A percentile compares a stretch with the other conserved stretches of the same genome.
phyloP scores from a whole-genome alignment of 2,329 filamentous ascomycete species.

The Beauveria sp. region DNA sequence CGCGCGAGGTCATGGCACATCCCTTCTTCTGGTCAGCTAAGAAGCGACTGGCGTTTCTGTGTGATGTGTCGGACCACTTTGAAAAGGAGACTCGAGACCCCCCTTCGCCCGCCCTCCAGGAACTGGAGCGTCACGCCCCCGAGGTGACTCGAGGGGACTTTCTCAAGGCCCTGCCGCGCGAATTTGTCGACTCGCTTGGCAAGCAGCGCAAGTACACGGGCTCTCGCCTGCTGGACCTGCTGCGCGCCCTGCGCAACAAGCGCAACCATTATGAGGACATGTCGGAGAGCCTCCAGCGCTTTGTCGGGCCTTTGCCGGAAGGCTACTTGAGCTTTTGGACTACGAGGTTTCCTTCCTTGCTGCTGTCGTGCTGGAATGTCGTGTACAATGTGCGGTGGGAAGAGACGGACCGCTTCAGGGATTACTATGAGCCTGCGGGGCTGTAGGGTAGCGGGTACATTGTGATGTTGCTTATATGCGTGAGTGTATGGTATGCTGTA shows the following conservation, averaged over 20 bases:
- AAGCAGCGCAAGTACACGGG: slow-evolving; percentile 96
- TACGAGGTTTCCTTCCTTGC: slow-evolving; percentile 64
- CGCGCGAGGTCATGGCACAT: slow-evolving; percentile 76
- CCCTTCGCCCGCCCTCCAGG: slow-evolving; percentile 58
- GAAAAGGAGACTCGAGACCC: slow-evolving; percentile 86
- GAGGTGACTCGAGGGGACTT: slow-evolving; percentile 65
- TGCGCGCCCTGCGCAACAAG: slow-evolving; percentile 89
- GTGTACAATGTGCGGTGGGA: slow-evolving; percentile 60
- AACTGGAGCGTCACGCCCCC: slow-evolving; percentile 47
- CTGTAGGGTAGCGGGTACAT: neutral
- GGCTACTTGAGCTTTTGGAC: slow-evolving; percentile 85
- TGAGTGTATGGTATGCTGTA: no score
- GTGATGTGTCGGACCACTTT: slow-evolving; percentile 92
- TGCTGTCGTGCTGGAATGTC: slow-evolving; percentile 73
- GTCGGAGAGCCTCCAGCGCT: slow-evolving; percentile 63
- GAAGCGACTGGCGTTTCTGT: slow-evolving; percentile 86
- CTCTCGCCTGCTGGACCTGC: slow-evolving; percentile 70
- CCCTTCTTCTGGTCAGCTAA: slow-evolving; percentile 95
- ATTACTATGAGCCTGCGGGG: slow-evolving; percentile 55
- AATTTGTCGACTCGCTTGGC: slow-evolving; percentile 82
- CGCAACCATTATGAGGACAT: slow-evolving; percentile 98
- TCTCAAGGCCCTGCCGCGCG: slow-evolving; percentile 63
- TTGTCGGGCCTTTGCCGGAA: slow-evolving; percentile 66
- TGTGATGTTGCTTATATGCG: no score
- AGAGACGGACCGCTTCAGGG: slow-evolving; percentile 57